Conservation (phyloP, 1,284 basidiomycete species). For the Leccinum subrobustum region DNA sequence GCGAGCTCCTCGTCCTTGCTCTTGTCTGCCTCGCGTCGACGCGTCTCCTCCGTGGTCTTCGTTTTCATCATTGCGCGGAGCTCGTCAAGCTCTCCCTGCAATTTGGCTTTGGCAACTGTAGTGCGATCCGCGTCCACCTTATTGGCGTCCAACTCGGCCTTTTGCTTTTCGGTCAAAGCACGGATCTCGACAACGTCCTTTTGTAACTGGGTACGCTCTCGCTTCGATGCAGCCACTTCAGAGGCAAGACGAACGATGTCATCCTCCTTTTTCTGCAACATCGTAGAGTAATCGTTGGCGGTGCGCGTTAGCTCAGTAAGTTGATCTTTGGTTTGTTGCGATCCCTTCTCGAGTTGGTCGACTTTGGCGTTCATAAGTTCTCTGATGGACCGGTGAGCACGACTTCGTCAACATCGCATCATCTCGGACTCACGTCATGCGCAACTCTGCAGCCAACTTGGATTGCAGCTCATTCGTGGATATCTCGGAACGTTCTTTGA, state of each 20-base stretch:
- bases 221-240: slow-evolving; percentile 53
- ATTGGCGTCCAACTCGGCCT: slow-evolving; percentile 64
- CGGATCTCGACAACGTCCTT: slow-evolving; percentile 68
- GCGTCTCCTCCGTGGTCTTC: slow-evolving; percentile 85
- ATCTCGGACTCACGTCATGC: slow-evolving; percentile 57
- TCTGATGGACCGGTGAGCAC: slow-evolving; percentile 38
- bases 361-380: slow-evolving; percentile 61
- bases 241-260: slow-evolving; percentile 62
- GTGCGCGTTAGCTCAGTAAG: slow-evolving; percentile 76
- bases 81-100: slow-evolving; percentile 86
- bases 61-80: slow-evolving; percentile 79
- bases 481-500: slow-evolving; percentile 76
- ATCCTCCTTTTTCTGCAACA: slow-evolving; percentile 79
- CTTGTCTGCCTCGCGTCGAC: slow-evolving; percentile 78
- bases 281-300: slow-evolving; percentile 74
- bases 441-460: slow-evolving; percentile 67
- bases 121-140: slow-evolving; percentile 62
- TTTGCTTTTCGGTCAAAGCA: slow-evolving; percentile 67
- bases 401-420: background rate
- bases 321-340: slow-evolving; percentile 76
- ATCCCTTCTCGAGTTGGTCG: slow-evolving; percentile 62
- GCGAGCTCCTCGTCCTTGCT: slow-evolving; percentile 85
- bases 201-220: slow-evolving; percentile 52
- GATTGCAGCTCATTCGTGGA: slow-evolving; percentile 70
- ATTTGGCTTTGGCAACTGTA: slow-evolving; percentile 50